Conservation (phyloP, 257 asterid genomes). For the Linaria vulgaris region DNA sequence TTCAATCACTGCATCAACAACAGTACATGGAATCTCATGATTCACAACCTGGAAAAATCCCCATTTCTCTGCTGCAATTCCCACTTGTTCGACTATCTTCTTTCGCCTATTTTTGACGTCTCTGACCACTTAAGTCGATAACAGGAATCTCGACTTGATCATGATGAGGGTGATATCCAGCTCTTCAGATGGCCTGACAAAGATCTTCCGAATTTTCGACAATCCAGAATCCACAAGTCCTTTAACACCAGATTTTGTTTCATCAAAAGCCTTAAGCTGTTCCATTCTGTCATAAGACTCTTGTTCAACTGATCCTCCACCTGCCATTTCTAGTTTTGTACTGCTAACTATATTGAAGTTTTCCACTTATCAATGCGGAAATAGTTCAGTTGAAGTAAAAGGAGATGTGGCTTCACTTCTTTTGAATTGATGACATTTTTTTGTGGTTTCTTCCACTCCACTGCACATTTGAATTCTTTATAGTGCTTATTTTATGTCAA, state of each 20-base stretch:
- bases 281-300: no score
- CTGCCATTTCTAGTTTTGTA: no score
- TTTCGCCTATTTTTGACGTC: conserved; percentile 24
- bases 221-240: conserved; percentile 48
- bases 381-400: no score
- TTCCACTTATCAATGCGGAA: no score
- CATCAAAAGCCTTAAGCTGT: conserved; percentile 41
- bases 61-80: conserved; percentile 41
- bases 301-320: no score
- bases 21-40: conserved; percentile 39
- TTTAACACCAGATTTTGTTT: conserved; percentile 49
- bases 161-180: conserved; percentile 3
- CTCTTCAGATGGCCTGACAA: conserved; percentile 36
- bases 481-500: no score
- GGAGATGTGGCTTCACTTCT: no score
- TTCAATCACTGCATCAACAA: conserved; percentile 33
- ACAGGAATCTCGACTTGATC: conserved; percentile 33
- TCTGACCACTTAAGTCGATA: conserved; percentile 42
- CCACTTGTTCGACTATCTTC: conserved; percentile 33
- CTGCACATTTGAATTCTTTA: no score
- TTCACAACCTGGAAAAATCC: conserved; percentile 57
- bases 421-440: no score
- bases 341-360: no score
- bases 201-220: conserved; percentile 39
- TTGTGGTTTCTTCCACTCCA: no score